A percentile compares a stretch with the other conserved stretches of the same genome.
These are phyloP conservation scores for Viridothelium virens DNA, from an alignment of 495 filamentous ascomycete genomes.

Conservation along the genomic window DNA sequence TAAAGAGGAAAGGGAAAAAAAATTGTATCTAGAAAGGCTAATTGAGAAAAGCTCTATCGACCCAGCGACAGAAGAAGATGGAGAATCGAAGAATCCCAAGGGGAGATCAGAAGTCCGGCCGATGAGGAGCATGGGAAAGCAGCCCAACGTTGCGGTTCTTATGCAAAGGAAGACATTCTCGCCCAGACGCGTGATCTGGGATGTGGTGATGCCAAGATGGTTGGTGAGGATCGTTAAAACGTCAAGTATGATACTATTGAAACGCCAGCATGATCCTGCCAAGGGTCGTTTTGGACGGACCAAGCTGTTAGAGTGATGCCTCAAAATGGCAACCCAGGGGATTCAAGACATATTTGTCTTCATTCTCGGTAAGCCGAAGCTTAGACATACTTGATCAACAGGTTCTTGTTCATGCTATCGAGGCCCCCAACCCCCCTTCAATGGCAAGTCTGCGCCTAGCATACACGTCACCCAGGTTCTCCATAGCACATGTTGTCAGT, in stretches of 20 bases:
- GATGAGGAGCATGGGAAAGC: neutral
- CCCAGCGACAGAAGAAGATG: constrained; percentile 1
- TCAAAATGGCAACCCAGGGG: neutral
- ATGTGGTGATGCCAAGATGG: neutral
- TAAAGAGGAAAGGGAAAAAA: neutral
- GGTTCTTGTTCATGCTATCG: too few species aligned
- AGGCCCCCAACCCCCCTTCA: too few species aligned
- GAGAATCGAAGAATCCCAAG: neutral
- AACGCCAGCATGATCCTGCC: neutral
- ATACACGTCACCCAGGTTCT: too few species aligned
- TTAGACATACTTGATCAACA: neutral
- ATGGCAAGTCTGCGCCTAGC: too few species aligned
- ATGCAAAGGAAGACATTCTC: neutral
- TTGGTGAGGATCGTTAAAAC: neutral
- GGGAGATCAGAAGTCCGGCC: neutral
- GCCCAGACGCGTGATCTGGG: neutral
- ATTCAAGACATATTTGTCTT: neutral
- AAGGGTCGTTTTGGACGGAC: neutral
- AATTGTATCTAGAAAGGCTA: neutral
- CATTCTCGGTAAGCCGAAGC: neutral
- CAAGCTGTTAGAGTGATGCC: neutral
- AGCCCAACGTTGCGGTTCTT: neutral
- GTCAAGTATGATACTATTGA: neutral
- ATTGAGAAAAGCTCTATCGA: constrained; percentile 1
- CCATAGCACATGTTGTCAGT: too few species aligned